Evolutionary conservation across 2,329 filamentous ascomycete genomes (phyloP).

Genomic region (Xenosphaeropsis pyriputrescens): DNA sequence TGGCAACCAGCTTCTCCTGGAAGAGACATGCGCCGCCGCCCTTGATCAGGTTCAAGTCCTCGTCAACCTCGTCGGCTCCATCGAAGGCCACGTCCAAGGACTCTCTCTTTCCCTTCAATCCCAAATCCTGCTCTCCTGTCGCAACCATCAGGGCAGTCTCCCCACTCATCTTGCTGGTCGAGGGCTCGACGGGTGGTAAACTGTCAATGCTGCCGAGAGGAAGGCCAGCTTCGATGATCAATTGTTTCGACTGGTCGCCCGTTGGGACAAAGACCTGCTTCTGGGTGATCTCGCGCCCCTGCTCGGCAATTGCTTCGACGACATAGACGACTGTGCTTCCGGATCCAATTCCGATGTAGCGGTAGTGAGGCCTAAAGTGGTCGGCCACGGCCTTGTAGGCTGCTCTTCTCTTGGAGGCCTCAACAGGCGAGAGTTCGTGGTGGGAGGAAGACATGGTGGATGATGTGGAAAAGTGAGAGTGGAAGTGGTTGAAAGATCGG

Average conservation of each 20-base stretch:
- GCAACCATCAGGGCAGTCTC: slow-evolving; percentile 60
- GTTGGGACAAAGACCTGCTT: slow-evolving; percentile 74
- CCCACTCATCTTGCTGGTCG: slow-evolving; percentile 10
- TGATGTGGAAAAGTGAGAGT: too few species aligned
- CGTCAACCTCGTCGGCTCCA: slow-evolving; percentile 92
- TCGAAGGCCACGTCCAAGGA: slow-evolving; percentile 86
- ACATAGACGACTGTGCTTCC: slow-evolving; percentile 75
- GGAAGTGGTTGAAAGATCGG: too few species aligned
- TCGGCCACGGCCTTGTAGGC: slow-evolving; percentile 61
- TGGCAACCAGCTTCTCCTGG: slow-evolving; percentile 92
- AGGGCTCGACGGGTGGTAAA: slow-evolving; percentile 15
- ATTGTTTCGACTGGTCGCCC: slow-evolving; percentile 73
- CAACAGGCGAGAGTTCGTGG: slow-evolving; percentile 24
- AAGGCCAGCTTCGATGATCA: slow-evolving; percentile 70
- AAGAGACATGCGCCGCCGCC: slow-evolving; percentile 94
- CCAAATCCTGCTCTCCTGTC: slow-evolving; percentile 16
- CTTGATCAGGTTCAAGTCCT: slow-evolving; percentile 92
- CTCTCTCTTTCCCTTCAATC: slow-evolving; percentile 20
- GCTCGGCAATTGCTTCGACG: slow-evolving; percentile 61
- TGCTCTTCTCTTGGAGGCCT: slow-evolving; percentile 61
- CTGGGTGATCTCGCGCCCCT: slow-evolving; percentile 35
- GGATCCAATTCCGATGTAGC: slow-evolving; percentile 65
- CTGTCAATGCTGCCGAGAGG: slow-evolving; percentile 39
- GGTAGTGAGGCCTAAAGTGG: slow-evolving; percentile 48
- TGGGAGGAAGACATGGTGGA: not conserved